These are phyloP conservation scores for Groenewaldozyma auringiensis DNA, from an alignment of 1,139 yeast genomes.

Conservation along the genomic window DNA sequence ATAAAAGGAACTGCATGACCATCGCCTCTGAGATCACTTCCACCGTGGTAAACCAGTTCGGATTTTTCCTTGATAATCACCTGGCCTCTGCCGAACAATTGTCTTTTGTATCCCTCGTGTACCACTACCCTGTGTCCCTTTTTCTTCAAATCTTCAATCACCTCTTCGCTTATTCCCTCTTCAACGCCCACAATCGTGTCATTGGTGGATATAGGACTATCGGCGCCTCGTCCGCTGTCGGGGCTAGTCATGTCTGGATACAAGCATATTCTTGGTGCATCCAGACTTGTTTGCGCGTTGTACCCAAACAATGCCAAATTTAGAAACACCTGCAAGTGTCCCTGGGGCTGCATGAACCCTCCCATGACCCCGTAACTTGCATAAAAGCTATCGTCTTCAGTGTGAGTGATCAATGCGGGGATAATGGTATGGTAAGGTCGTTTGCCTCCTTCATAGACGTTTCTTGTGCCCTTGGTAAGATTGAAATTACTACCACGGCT, in stretches of 20 bases:
- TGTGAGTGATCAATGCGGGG: conserved; percentile 64
- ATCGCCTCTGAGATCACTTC: conserved; percentile 74
- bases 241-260: conserved; percentile 41
- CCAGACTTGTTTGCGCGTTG: conserved; percentile 68
- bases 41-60: conserved; percentile 51
- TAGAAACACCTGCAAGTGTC: conserved; percentile 70
- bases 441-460: conserved; percentile 60
- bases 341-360: conserved; percentile 82
- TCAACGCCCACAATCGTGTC: conserved; percentile 56
- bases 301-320: conserved; percentile 57
- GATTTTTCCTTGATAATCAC: conserved; percentile 41
- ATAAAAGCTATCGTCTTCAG: conserved; percentile 39
- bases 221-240: conserved; percentile 54
- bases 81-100: conserved; percentile 64
- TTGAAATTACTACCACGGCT: conserved; percentile 75
- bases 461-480: conserved; percentile 48
- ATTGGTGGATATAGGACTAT: conserved; percentile 54
- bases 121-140: conserved; percentile 54
- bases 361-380: conserved; percentile 85
- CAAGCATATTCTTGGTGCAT: conserved; percentile 66
- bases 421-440: conserved; percentile 81
- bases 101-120: conserved; percentile 42
- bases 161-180: conserved; percentile 47
- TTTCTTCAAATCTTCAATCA: conserved; percentile 37
- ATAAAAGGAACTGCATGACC: conserved; percentile 62